Evolutionary conservation across 805 yeast species (phyloP), one percentile per base, ranked within the genome.

Genomic region (Yarrowia sp.): DNA sequence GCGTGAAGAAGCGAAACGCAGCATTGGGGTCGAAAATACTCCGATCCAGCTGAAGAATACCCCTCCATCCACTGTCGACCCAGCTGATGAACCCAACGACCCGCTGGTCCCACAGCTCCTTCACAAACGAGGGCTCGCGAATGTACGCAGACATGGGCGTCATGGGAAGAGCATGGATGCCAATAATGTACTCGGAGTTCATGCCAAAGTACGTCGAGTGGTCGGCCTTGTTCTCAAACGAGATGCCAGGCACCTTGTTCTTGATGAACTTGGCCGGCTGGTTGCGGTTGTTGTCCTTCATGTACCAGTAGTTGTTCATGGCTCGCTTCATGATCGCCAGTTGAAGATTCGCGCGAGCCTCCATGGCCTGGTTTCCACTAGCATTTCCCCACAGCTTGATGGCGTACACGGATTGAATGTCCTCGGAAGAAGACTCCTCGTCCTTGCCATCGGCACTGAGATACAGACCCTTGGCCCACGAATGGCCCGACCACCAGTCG

Each of bases 91-190:
- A 47, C 33, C 68, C 66, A 38, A 69, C 67, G 16, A 73, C 66
- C 10, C 83, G 65, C 27, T 69, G 76, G 6, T 78, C 73, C 93
- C 93, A 87, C 70, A 85, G 85, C 66, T 81, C 75, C 41, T 68
- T 53, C 4, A 81, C 83, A 71, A 81, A 84, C 8, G 68, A 66
- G 0, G 85, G 78, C 13, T 75, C 71, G 63, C 92, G 78, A 39
- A 86, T 77, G 64, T 73, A 80, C 1, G 86, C 77, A 16, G 87
- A 82, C 16, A 79, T 77, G 0, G 90, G 87, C 0, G 88, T 85
- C 27, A 83, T 75, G 21, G 92, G 92, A 38, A 87, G 69, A 91
- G 87, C 87, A 71, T 87, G 91, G 63, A 87, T 87, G 6, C 93
- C 93, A 67, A 87, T 90, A 58, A 85, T 86, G 67, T 81, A 87